Evolutionary conservation across 2,329 filamentous ascomycete species (phyloP).

Genomic region (Macroventuria anomochaeta): DNA sequence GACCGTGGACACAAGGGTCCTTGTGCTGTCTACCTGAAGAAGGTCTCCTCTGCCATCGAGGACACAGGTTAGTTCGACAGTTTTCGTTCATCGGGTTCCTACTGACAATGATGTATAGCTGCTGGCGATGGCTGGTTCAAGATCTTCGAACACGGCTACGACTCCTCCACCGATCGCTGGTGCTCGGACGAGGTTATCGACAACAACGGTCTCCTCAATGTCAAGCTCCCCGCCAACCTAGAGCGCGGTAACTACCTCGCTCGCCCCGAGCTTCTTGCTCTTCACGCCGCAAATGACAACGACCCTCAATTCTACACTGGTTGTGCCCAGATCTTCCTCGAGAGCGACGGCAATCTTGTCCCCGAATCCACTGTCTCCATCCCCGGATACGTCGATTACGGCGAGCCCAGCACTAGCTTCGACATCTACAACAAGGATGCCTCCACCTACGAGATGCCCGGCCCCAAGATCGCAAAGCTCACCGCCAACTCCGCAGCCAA

Average conservation of each 20-base stretch:
- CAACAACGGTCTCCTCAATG: conserved; percentile 68
- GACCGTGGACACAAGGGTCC: conserved; percentile 70
- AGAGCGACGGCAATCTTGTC: conserved; percentile 57
- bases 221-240: conserved; percentile 67
- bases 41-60: conserved; percentile 63
- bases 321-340: conserved; percentile 73
- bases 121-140: conserved; percentile 78
- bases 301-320: conserved; percentile 74
- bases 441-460: conserved; percentile 60
- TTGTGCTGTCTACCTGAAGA: conserved; percentile 77
- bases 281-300: conserved; percentile 66
- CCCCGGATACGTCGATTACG: conserved; percentile 67
- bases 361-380: conserved; percentile 66
- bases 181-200: conserved; percentile 73
- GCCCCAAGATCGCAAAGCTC: conserved; percentile 62
- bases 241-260: conserved; percentile 73
- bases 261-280: conserved; percentile 71
- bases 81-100: background rate
- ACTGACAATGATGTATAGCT: conserved; percentile 20
- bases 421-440: conserved; percentile 64
- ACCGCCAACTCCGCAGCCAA: conserved; percentile 25
- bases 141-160: conserved; percentile 73
- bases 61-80: conserved; percentile 48
- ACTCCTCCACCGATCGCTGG: conserved; percentile 64
- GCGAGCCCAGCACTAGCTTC: conserved; percentile 65